Conservation (phyloP, 257 asterid genomes). For the Ajuga chamaepitys region DNA sequence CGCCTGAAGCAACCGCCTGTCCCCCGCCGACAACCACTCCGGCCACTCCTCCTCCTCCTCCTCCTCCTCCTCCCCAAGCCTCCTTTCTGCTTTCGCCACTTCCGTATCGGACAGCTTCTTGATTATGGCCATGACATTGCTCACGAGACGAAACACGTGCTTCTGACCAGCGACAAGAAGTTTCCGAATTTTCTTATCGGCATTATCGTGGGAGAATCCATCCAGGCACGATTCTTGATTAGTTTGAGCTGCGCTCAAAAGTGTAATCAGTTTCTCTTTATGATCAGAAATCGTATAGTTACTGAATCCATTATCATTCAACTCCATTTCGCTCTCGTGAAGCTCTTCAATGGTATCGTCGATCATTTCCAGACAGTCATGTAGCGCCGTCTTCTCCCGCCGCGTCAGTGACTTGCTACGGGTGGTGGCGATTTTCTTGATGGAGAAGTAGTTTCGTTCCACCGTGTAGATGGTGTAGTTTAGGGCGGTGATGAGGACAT, state of each 20-base stretch:
- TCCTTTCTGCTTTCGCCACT: slow-evolving; percentile 17
- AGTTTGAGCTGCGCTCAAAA: slow-evolving; percentile 58
- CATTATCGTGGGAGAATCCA: slow-evolving; percentile 53
- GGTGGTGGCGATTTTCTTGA: slow-evolving; percentile 26
- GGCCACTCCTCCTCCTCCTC: too few relatives aligned
- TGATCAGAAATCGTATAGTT: slow-evolving; percentile 31
- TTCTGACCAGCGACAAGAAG: slow-evolving; percentile 30
- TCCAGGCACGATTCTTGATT: slow-evolving; percentile 64
- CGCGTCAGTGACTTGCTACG: slow-evolving; percentile 22
- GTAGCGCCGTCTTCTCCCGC: slow-evolving; percentile 49
- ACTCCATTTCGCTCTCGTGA: slow-evolving; percentile 21
- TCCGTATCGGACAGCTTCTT: slow-evolving; percentile 37
- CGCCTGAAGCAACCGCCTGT: slow-evolving; percentile 50
- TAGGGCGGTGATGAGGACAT: slow-evolving; percentile 45
- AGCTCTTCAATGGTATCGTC: slow-evolving; percentile 55
- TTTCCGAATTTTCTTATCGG: slow-evolving; percentile 38
- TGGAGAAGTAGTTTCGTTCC: slow-evolving; percentile 38
- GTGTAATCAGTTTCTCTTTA: slow-evolving; percentile 29
- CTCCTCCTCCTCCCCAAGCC: slow-evolving; percentile 30
- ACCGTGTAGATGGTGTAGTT: slow-evolving; percentile 53
- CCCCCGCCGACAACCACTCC: slow-evolving; percentile 52
- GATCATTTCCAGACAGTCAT: slow-evolving; percentile 54
- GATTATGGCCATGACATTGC: slow-evolving; percentile 54
- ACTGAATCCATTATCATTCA: slow-evolving; percentile 21
- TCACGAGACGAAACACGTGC: slow-evolving; percentile 49